phyloP scores from a whole-genome alignment of 345 rosid genomes.

The Leavenworthia alabamica region DNA sequence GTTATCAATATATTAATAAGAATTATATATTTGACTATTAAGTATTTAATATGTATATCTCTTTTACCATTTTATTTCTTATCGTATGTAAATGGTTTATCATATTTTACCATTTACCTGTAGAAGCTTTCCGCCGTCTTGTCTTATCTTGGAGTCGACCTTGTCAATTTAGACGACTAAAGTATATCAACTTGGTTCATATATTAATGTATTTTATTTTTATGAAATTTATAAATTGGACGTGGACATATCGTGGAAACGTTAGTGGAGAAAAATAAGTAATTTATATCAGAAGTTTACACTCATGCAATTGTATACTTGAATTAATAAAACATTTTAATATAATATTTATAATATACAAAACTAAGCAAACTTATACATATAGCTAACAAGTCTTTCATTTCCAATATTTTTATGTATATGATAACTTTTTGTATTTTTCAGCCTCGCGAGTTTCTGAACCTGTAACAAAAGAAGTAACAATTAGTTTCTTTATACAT shows the following conservation, averaged over 20 bases:
- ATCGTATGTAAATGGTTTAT: background rate
- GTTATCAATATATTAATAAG: background rate
- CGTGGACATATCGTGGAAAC: background rate
- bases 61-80: background rate
- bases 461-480: slow-evolving; percentile 9
- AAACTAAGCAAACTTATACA: no score
- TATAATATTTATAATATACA: no score
- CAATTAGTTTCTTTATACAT: background rate
- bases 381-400: background rate
- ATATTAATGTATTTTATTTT: background rate
- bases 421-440: background rate
- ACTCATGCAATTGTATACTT: no score
- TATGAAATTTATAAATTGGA: background rate
- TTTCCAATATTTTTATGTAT: background rate
- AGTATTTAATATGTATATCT: background rate
- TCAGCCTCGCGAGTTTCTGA: slow-evolving; percentile 11
- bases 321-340: no score
- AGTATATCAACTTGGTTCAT: slow-evolving; percentile 7
- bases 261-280: no score
- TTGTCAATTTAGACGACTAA: slow-evolving; percentile 6
- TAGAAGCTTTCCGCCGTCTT: background rate
- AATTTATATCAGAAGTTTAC: no score
- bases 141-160: background rate
- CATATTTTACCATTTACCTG: background rate
- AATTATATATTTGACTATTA: background rate